Base-by-base conservation (phyloP, 192 early-diverging fungal genomes). In the Podila epicladia region DNA sequence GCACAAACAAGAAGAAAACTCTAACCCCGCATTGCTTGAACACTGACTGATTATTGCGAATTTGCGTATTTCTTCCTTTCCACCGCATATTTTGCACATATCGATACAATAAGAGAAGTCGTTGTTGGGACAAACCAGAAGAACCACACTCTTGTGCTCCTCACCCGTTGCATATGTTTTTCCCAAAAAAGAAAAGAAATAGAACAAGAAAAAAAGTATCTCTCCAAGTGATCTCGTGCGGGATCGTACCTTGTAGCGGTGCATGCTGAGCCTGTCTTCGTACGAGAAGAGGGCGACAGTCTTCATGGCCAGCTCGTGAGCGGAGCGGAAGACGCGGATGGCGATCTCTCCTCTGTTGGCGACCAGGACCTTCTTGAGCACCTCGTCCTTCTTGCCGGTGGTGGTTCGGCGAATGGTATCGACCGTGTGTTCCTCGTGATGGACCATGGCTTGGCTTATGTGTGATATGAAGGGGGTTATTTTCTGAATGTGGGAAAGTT, bases 261-360 rank as follows among this genome's bases (percentile, higher is more conserved):
- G 96, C 94, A 96, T 96, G 17, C 88, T 89, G 53, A 97, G 88
- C 66, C 95, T 85, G 86, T 98, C 97, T 82, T 97, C 97, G 82
- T 95, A 88, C 5, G 94, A 93, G 84, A 93, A 99, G 66, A 97
- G 87, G 35, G 94, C 94, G 13, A 98, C 91, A 58, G 96, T 93
- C 72, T 89, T 90, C 89, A 98, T 90, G 65, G 96, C 93, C 35
- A 98, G 87, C 86, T 97, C 94, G 82, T 97, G 94, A 1, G 94
- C 95, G 9, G 96, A 94, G 65, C 96, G 92, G 82, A 98, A 95
- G 78, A 99, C 89, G 50, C 97, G 91, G 83, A 97, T 95, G 48
- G 97, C 95, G 71, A 99, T 99, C 87, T 99, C 97, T 15, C 87
- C 87, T 74, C 87, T 85, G 82, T 88, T 88, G 65, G 83, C 87